Base-by-base conservation (phyloP, 768 basidiomycete species). In the Boletus vinaceobasis region DNA sequence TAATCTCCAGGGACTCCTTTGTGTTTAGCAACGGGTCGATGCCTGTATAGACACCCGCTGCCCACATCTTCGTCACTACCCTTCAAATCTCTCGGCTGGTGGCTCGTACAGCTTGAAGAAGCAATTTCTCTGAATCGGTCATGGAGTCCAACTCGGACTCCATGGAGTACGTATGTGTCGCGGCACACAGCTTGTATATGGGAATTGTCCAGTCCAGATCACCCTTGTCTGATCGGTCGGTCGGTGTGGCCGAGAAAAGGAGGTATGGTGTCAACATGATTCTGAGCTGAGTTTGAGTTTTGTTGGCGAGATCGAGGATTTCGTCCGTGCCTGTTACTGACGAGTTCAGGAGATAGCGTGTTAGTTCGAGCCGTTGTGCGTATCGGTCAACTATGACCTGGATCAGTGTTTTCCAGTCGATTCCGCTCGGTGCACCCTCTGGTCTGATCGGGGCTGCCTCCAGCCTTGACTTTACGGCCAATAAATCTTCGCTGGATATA, bases 31-130 rank as follows among this genome's bases (percentile, higher is more conserved):
- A n/a, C n/a, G n/a, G n/a, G n/a, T n/a, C n/a, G n/a, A n/a, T n/a
- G n/a, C n/a, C n/a, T n/a, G n/a, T n/a, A n/a, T n/a, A n/a, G n/a
- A n/a, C n/a, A n/a, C n/a, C n/a, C n/a, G n/a, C n/a, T n/a, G n/a
- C n/a, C n/a, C n/a, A n/a, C n/a, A 82, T 72, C 40, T 60, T 67
- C 5, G 78, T 77, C 32, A 76, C 56, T 0, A 75, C 73, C 0
- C 77, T 70, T 52, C 79, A 82, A 26, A 80, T 78, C 58, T 81
- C 79, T 36, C 64, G 69, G 2, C 55, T 72, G 0, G 76, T 78
- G 5, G 64, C 75, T 17, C 65, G 63, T 3, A 75, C 23, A 5
- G 55, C 65, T 6, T 43, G 49, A 5, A 73, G 55, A 23, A 75
- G 59, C 26, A 70, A 29, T 0, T 23, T 47, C n/a, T n/a, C n/a